Base-by-base conservation (phyloP, 2,329 filamentous ascomycete species). In the Trichoderma aggressivum region DNA sequence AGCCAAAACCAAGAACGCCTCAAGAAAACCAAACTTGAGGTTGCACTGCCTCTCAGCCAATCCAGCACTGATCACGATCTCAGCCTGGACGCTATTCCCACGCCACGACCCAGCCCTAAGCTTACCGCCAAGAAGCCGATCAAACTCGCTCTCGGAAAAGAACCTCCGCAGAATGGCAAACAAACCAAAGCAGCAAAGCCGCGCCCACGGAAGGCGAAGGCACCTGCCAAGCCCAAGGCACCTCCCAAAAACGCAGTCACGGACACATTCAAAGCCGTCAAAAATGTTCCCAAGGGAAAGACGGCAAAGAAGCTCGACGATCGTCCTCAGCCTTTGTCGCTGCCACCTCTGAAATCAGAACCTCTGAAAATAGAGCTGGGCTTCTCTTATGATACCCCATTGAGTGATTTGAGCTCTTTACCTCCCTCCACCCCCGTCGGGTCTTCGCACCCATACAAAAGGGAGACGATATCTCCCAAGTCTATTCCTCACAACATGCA, bases 61-160 rank as follows among this genome's bases (percentile, higher is more conserved):
- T n/a, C 72, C 24, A 65, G 71, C 11, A 76, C 78, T n/a, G 82
- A 82, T 74, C 79, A 80, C 30, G 79, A 83, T 34, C 80, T 84
- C 61, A 82, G 83, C 30, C 77, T 81, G 21, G 81, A 85, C 73
- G 83, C 84, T 62, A 89, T 91, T 43, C 86, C 85, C 3, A 91
- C 88, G 2, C 88, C 88, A 7, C 84, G 81, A 62, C 84, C 88
- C 24, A 90, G 87, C 75, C 88, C 88, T 55, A 85, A 82, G 74
- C 74, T 71, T 12, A 82, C 83, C 39, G 80, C 76, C 21, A 86
- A 83, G 59, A 89, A 86, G 76, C 88, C 90, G 75, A 84, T 82
- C 73, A 85, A 82, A 73, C 82, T 90, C 36, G 74, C 78, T 1
- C 88, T 89, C 72, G 77, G 70, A n/a, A 74, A 75, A 30, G 66